Percentiles rank a stretch among this genome's conserved stretches.
Conservation (phyloP, 2,329 filamentous ascomycete species). For the Penicillium sp. region DNA sequence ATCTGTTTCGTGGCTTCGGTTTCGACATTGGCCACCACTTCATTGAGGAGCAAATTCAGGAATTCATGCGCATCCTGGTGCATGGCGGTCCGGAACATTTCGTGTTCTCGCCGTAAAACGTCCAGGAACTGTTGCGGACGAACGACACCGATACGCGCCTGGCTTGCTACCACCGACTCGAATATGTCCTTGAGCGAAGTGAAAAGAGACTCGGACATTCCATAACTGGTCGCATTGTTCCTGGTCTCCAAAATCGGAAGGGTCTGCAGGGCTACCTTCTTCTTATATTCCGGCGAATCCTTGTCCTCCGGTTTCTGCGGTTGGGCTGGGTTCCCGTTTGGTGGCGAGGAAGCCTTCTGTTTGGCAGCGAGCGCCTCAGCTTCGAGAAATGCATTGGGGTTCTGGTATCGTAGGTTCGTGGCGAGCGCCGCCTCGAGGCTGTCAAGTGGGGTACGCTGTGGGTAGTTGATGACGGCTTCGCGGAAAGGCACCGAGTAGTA, state of each 20-base stretch:
- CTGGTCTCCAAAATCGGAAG: constrained; percentile 84
- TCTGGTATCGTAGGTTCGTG: constrained; percentile 54
- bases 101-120: constrained; percentile 88
- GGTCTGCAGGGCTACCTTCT: constrained; percentile 85
- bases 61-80: constrained; percentile 99
- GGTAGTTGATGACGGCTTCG: constrained; percentile 90
- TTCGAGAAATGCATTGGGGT: constrained; percentile 54
- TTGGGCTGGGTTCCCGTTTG: constrained; percentile 48
- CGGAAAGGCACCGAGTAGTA: constrained; percentile 95
- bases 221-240: constrained; percentile 74
- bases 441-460: constrained; percentile 65
- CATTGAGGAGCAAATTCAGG: constrained; percentile 88
- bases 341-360: constrained; percentile 41
- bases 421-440: constrained; percentile 58
- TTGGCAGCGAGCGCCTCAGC: constrained; percentile 47
- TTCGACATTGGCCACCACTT: constrained; percentile 92
- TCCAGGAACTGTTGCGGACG: constrained; percentile 92
- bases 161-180: constrained; percentile 76
- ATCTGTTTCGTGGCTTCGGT: constrained; percentile 58
- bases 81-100: constrained; percentile 96
- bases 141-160: constrained; percentile 79
- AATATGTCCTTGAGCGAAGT: constrained; percentile 96
- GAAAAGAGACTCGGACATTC: constrained; percentile 93
- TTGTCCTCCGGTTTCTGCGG: constrained; percentile 79
- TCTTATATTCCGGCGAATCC: constrained; percentile 95